Evolutionary conservation across 2,329 filamentous ascomycete genomes (phyloP).

Genomic region (Claviceps digitariae): DNA sequence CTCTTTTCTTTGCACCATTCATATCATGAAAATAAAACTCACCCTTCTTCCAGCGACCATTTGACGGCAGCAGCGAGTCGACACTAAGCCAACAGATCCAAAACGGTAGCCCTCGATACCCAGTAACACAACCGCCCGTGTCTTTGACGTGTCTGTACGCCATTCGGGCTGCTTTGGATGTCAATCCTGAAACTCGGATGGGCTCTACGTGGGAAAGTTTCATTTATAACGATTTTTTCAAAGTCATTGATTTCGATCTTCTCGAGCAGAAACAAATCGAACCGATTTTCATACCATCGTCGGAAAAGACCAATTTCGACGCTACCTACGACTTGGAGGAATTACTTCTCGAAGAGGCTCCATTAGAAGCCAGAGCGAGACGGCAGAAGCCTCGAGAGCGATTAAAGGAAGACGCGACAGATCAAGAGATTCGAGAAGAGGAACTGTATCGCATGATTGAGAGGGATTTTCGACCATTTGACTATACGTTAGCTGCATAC

Average conservation of each 20-base stretch:
- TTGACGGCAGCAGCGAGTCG: constrained; percentile 78
- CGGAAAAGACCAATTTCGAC: constrained; percentile 98
- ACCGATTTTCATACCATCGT: constrained; percentile 83
- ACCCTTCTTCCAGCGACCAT: constrained; percentile 63
- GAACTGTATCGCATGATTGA: constrained; percentile 93
- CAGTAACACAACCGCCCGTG: constrained; percentile 84
- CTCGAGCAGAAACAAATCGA: constrained; percentile 79
- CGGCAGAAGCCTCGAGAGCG: constrained; percentile 88
- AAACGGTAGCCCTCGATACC: constrained; percentile 71
- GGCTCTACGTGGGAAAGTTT: constrained; percentile 82
- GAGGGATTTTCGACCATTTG: constrained; percentile 83
- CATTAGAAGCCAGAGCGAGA: constrained; percentile 79
- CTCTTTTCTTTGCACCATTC: no score
- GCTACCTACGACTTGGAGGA: constrained; percentile 97
- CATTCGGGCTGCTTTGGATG: constrained; percentile 70
- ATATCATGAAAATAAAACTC: no score
- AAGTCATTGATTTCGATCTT: constrained; percentile 67
- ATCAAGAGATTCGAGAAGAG: constrained; percentile 88
- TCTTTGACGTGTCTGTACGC: constrained; percentile 79
- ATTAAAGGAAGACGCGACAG: constrained; percentile 85
- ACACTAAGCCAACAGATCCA: constrained; percentile 68
- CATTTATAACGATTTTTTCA: constrained; percentile 80
- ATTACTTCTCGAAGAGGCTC: constrained; percentile 82
- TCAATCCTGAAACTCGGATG: constrained; percentile 66
- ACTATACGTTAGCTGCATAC: constrained; percentile 77